Evolutionary conservation across 2,329 filamentous ascomycete genomes (phyloP).

Genomic region (Ophiostoma sp.): DNA sequence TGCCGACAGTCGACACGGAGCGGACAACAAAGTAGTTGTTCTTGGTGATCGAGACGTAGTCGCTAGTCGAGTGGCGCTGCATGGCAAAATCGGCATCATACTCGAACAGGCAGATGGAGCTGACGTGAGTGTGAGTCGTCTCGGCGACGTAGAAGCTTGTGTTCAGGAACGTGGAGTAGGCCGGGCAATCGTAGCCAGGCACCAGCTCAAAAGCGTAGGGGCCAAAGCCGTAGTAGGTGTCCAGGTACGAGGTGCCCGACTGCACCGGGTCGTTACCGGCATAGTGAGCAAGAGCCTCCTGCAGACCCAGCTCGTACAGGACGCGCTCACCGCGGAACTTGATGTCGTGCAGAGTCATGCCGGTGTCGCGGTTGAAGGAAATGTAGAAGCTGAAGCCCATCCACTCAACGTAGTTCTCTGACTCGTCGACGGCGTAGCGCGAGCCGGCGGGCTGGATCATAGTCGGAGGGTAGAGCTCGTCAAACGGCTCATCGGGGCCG

Average conservation of each 20-base stretch:
- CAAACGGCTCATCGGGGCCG: constrained; percentile 36
- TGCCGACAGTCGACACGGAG: constrained; percentile 47
- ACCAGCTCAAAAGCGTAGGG: constrained; percentile 43
- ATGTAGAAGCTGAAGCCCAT: constrained; percentile 51
- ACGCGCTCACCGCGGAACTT: constrained; percentile 50
- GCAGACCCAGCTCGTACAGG: constrained; percentile 51
- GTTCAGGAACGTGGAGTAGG: constrained; percentile 47
- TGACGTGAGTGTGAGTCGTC: constrained; percentile 41
- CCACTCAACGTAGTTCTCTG: constrained; percentile 45
- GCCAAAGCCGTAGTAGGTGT: constrained; percentile 46
- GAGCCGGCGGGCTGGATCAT: constrained; percentile 37
- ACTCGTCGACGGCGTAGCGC: constrained; percentile 40
- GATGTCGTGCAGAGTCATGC: constrained; percentile 48
- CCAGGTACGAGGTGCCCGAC: constrained; percentile 43
- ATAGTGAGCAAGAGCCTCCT: constrained; percentile 52
- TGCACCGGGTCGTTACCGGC: constrained; percentile 45
- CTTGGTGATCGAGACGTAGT: constrained; percentile 43
- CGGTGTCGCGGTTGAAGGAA: constrained; percentile 44
- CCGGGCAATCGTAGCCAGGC: constrained; percentile 49
- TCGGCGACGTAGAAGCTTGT: constrained; percentile 42
- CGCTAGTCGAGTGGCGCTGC: constrained; percentile 42
- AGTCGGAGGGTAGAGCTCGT: constrained; percentile 37
- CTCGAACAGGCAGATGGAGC: constrained; percentile 54
- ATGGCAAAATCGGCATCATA: constrained; percentile 46
- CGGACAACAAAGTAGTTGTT: constrained; percentile 45